Percentiles rank a stretch among this genome's conserved stretches.
phyloP scores from a whole-genome alignment of 495 filamentous ascomycete genomes.

The Hyaloscypha bicolor region DNA sequence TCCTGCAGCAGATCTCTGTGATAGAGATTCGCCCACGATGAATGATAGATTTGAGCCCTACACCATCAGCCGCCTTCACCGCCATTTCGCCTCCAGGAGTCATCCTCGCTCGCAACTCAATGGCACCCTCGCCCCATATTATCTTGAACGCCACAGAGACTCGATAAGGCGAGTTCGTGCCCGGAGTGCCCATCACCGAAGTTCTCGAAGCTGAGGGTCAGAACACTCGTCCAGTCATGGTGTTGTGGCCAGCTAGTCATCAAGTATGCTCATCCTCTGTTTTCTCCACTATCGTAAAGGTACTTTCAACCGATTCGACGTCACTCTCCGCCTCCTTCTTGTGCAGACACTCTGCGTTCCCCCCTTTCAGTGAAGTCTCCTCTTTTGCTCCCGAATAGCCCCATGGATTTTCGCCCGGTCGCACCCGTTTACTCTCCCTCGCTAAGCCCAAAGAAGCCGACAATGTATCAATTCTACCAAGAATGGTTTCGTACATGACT shows the following conservation, averaged over 20 bases:
- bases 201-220: not conserved
- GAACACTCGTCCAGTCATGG: not conserved
- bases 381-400: constrained; percentile 2
- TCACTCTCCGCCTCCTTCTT: constrained; percentile 1
- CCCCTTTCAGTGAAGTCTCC: not conserved
- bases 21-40: constrained; percentile 1
- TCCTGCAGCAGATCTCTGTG: not conserved
- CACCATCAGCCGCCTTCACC: constrained; percentile 31
- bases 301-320: constrained; percentile 3
- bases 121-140: constrained; percentile 4
- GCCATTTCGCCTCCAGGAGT: constrained; percentile 24
- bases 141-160: constrained; percentile 3
- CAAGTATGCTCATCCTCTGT: not conserved
- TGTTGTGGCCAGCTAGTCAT: not conserved
- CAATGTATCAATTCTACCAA: constrained; percentile 8
- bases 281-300: not conserved
- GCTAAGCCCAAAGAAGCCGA: not conserved
- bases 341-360: not conserved
- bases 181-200: not conserved
- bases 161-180: not conserved
- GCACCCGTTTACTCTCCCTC: constrained; percentile 1
- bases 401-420: constrained; percentile 6
- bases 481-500: constrained; percentile 23
- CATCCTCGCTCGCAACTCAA: constrained; percentile 10
- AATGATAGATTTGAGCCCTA: constrained; percentile 24